These are phyloP conservation scores for Apiotrichum laibachii DNA, from an alignment of 1,284 basidiomycete genomes.

Conservation along the genomic window DNA sequence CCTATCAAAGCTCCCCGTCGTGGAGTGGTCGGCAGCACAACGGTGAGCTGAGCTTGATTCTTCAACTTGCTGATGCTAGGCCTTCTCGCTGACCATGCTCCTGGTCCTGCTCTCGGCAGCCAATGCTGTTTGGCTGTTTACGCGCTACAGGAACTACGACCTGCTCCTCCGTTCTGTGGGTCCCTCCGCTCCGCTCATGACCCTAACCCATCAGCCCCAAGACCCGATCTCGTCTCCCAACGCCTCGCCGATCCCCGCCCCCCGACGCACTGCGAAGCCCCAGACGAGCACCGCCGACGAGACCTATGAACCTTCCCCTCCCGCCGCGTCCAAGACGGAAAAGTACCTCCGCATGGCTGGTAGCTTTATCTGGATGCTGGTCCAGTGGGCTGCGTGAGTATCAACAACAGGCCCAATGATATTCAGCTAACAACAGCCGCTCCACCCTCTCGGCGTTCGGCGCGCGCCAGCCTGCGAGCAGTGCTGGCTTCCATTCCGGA, in stretches of 20 bases:
- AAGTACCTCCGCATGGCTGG: conserved; percentile 1
- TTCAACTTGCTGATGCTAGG: too few relatives aligned
- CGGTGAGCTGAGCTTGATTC: conserved; percentile 22
- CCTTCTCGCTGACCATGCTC: too few relatives aligned
- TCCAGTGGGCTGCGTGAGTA: conserved; percentile 35
- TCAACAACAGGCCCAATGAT: too few relatives aligned
- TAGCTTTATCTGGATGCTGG: conserved; percentile 14
- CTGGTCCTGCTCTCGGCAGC: conserved; percentile 32
- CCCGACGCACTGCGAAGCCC: too few relatives aligned
- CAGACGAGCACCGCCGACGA: neutral
- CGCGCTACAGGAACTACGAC: conserved; percentile 43
- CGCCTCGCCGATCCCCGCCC: conserved; percentile 40
- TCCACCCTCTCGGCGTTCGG: conserved; percentile 35
- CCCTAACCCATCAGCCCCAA: conserved; percentile 22
- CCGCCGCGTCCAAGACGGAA: too few relatives aligned
- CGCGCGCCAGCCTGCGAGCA: conserved; percentile 11
- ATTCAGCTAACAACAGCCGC: conserved; percentile 24
- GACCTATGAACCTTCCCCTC: too few relatives aligned
- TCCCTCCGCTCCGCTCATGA: neutral
- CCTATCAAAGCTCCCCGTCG: conserved; percentile 9
- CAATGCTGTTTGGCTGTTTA: conserved; percentile 45
- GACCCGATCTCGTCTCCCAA: conserved; percentile 38
- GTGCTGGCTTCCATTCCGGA: conserved; percentile 3
- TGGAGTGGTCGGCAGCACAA: conserved; percentile 29
- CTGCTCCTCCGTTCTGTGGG: conserved; percentile 45